phyloP scores from a whole-genome alignment of 495 filamentous ascomycete species.

The Neurospora discreta region DNA sequence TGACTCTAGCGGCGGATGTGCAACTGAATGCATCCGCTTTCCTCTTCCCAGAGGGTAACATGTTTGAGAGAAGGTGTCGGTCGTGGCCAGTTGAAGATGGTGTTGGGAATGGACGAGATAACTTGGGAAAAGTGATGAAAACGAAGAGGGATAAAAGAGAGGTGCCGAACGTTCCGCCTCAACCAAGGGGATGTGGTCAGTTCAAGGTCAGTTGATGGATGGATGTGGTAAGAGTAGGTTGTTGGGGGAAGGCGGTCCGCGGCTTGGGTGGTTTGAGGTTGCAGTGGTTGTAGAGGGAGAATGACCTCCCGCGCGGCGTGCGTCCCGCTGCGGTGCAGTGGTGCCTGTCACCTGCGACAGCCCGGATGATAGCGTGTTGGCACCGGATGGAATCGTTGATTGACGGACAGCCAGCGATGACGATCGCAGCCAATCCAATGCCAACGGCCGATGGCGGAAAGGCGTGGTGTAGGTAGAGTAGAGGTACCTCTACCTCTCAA shows the following conservation, averaged over 20 bases:
- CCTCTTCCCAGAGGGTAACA: slow-evolving; percentile 29
- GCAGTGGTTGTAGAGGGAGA: neutral
- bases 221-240: neutral
- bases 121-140: neutral
- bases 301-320: neutral
- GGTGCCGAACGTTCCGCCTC: neutral
- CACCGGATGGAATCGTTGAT: neutral
- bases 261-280: neutral
- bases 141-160: neutral
- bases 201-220: neutral
- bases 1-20: slow-evolving; percentile 45
- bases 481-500: neutral
- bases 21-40: slow-evolving; percentile 22
- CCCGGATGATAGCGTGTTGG: neutral
- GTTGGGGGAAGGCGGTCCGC: neutral
- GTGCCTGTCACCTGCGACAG: neutral
- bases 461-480: neutral
- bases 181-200: neutral
- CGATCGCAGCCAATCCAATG: neutral
- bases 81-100: neutral
- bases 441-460: neutral
- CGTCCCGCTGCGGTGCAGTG: neutral
- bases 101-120: neutral
- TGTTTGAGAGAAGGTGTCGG: slow-evolving; percentile 10
- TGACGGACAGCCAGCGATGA: neutral